Evolutionary conservation across 2,329 filamentous ascomycete genomes (phyloP).

Genomic region (Alternaria novae-zelandiae): DNA sequence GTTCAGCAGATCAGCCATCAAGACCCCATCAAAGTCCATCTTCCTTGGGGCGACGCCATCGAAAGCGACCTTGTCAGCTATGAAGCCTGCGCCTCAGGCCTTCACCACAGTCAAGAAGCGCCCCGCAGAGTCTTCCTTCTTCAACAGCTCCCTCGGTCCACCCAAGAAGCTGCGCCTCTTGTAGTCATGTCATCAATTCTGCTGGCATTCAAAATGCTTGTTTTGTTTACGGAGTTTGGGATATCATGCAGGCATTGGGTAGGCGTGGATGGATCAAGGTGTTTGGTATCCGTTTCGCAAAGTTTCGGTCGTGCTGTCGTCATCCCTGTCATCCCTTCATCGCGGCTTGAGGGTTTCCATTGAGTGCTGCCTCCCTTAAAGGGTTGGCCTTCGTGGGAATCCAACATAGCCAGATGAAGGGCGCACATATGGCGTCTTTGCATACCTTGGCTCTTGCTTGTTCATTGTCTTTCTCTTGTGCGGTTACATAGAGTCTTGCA

Average conservation of each 20-base stretch:
- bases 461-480: not conserved
- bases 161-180: slow-evolving; percentile 37
- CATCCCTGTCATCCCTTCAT: slow-evolving; percentile 3
- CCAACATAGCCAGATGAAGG: slow-evolving; percentile 26
- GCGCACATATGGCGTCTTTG: not conserved
- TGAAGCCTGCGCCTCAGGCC: slow-evolving; percentile 18
- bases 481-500: not conserved
- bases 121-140: slow-evolving; percentile 21
- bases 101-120: slow-evolving; percentile 34
- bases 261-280: not conserved
- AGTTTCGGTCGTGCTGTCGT: not conserved
- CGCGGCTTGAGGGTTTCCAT: slow-evolving; percentile 26
- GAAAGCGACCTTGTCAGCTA: slow-evolving; percentile 22
- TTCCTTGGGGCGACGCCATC: slow-evolving; percentile 34
- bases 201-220: not conserved
- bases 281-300: not conserved
- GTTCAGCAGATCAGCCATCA: slow-evolving; percentile 52
- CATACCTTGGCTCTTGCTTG: not conserved
- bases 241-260: slow-evolving; percentile 4
- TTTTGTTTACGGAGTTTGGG: slow-evolving; percentile 4
- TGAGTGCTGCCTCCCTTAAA: slow-evolving; percentile 23
- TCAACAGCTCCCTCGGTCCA: slow-evolving; percentile 26
- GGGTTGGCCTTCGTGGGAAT: slow-evolving; percentile 23
- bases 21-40: slow-evolving; percentile 61
- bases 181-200: slow-evolving; percentile 5